phyloP scores from a whole-genome alignment of 2,329 filamentous ascomycete species.

The Paramyrothecium sp. region DNA sequence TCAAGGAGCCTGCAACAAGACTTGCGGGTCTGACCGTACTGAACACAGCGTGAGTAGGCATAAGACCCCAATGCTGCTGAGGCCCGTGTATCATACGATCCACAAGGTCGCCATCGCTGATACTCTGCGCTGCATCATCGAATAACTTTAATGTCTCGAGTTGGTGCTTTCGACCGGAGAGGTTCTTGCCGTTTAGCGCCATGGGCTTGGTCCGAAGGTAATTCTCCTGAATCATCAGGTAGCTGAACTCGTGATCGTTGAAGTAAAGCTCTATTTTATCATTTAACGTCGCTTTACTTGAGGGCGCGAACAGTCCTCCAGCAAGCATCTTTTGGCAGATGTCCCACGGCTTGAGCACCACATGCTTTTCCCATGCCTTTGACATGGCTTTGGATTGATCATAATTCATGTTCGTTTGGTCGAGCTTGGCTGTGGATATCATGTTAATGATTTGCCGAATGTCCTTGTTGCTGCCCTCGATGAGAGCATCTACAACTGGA shows the following conservation, averaged over 20 bases:
- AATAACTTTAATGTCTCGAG: constrained; percentile 84
- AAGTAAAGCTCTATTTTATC: constrained; percentile 99
- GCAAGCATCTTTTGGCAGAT: constrained; percentile 92
- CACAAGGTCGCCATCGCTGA: constrained; percentile 93
- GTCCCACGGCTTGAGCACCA: constrained; percentile 96
- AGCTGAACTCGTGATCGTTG: constrained; percentile 98
- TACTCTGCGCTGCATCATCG: constrained; percentile 88
- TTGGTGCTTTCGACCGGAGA: constrained; percentile 64
- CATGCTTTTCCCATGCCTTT: constrained; percentile 97
- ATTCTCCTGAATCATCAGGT: constrained; percentile 97
- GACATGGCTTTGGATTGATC: constrained; percentile 91
- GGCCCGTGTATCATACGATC: constrained; percentile 98
- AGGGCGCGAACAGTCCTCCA: constrained; percentile 78
- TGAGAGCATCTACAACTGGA: constrained; percentile 85
- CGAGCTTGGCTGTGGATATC: constrained; percentile 90
- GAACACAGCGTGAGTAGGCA: constrained; percentile 95
- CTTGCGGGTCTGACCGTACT: constrained; percentile 91
- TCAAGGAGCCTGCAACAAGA: constrained; percentile 77
- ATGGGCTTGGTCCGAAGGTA: constrained; percentile 83
- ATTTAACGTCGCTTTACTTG: constrained; percentile 84
- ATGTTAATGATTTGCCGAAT: constrained; percentile 99
- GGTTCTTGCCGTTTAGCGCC: constrained; percentile 53
- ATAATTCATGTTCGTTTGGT: constrained; percentile 75
- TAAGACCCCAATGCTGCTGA: constrained; percentile 97
- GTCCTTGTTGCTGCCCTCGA: constrained; percentile 92